Evolutionary conservation across 2,329 filamentous ascomycete genomes (phyloP), one percentile per base, ranked within the genome.

Genomic region (Sporothrix variecibatus): DNA sequence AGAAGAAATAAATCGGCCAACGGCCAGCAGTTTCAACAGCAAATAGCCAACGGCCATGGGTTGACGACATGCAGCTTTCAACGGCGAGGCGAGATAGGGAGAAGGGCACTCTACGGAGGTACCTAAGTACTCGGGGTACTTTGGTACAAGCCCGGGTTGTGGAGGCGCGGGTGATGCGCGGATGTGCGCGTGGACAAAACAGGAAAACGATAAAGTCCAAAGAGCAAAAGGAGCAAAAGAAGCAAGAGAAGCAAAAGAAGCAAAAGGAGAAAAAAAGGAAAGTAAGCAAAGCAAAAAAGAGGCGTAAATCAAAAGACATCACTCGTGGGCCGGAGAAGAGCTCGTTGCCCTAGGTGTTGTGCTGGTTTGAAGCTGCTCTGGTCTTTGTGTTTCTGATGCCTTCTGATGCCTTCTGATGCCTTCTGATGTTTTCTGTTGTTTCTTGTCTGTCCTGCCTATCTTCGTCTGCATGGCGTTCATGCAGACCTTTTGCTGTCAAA

Each of bases 111-210:
- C 43, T 15, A 49, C 43, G 20, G 43, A 49, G 23, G 46, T 7
- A 51, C 46, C 8, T 20, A 26, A 15, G 51, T 28, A 56, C 51
- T 23, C 11, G 9, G 20, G 9, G 31, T n/a, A 43, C 60, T 23
- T 12, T 28, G 40, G 40, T 31, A 51, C 40, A 34, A 68, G 23
- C 23, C 26, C 12, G n/a, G 34, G 34, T 15, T 26, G 65, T 31
- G 65, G 65, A 68, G 65, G 43, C 40, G 65, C 40, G 58, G 34
- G 58, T 38, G 58, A 34, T 62, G 28, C 28, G 15, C 58, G 65
- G 64, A 5, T 49, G 62, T 62, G 60, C 62, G 62, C 23, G 62
- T 68, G 43, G 26, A 51, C 65, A 51, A 68, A 51, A 34, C 26
- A 51, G 65, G 46, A 51, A 51, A 51, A 11, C 26, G 65, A 28